A percentile compares a stretch with the other conserved stretches of the same genome.
Evolutionary conservation across 148 eudicot genomes (phyloP).

Genomic region (Chenopodium formosanum): DNA sequence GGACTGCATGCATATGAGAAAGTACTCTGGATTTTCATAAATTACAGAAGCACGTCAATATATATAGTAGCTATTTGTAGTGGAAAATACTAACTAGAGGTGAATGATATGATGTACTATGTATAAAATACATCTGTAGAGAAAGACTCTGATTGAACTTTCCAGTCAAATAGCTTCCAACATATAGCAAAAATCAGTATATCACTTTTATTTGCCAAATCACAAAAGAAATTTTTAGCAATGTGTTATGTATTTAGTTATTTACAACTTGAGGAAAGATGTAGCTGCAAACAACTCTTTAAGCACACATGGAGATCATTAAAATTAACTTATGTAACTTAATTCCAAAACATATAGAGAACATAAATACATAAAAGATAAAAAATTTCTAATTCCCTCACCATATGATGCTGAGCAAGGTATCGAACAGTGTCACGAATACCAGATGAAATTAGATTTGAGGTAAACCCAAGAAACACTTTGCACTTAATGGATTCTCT

Average conservation of each 20-base stretch:
- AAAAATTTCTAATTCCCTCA: conserved; percentile 27
- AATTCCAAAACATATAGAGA: not conserved
- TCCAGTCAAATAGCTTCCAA: not conserved
- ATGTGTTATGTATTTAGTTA: too few species aligned
- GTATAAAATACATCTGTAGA: too few species aligned
- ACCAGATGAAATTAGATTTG: conserved; percentile 92
- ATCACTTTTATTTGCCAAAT: not conserved
- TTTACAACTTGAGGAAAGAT: not conserved
- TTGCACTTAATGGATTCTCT: conserved; percentile 78
- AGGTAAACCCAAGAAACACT: conserved; percentile 89
- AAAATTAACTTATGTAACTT: not conserved
- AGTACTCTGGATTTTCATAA: not conserved
- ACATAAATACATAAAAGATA: not conserved
- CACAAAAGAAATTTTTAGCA: not conserved
- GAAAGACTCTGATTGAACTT: too few species aligned
- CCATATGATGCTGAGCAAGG: conserved; percentile 91
- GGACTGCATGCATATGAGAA: not conserved
- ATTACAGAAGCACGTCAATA: not conserved
- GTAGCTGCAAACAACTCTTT: not conserved
- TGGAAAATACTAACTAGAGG: not conserved
- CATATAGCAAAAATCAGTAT: not conserved
- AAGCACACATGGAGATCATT: not conserved
- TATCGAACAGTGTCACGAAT: conserved; percentile 75
- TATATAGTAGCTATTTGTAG: not conserved
- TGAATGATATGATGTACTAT: too few species aligned